A percentile compares a stretch with the other conserved stretches of the same genome.
Evolutionary conservation across 2,329 filamentous ascomycete genomes (phyloP).

Genomic region (Claviceps lovelessii): DNA sequence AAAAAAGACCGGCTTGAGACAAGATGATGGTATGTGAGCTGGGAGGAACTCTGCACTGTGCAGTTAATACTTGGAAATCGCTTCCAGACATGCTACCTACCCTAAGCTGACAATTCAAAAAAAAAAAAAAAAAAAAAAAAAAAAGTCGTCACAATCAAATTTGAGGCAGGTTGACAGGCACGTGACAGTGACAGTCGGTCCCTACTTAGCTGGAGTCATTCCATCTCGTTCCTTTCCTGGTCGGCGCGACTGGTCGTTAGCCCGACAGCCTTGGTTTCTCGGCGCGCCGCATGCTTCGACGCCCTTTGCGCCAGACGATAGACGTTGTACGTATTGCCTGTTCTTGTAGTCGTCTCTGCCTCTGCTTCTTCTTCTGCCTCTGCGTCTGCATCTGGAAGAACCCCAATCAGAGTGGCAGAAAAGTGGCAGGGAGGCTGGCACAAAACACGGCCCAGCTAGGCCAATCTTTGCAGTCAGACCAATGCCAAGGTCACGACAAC

Average conservation of each 20-base stretch:
- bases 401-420: background rate
- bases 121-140: too few relatives aligned
- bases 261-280: constrained; percentile 6
- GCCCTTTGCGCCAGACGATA: constrained; percentile 15
- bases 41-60: background rate
- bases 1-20: background rate
- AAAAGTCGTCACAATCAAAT: too few relatives aligned
- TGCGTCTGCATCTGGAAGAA: background rate
- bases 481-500: constrained; percentile 20
- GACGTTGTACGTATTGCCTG: constrained; percentile 9
- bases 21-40: background rate
- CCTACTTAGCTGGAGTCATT: background rate
- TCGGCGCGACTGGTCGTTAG: background rate
- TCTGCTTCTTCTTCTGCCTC: background rate
- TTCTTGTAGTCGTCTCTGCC: background rate
- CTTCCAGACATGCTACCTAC: background rate
- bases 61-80: background rate
- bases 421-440: background rate
- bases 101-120: background rate
- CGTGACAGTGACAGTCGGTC: background rate
- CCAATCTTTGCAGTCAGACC: constrained; percentile 10
- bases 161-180: background rate
- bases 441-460: background rate
- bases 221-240: too few relatives aligned
- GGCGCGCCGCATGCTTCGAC: constrained; percentile 15